These are phyloP conservation scores for Plenodomus lindquistii DNA, from an alignment of 2,329 filamentous ascomycete genomes.

Conservation along the genomic window DNA sequence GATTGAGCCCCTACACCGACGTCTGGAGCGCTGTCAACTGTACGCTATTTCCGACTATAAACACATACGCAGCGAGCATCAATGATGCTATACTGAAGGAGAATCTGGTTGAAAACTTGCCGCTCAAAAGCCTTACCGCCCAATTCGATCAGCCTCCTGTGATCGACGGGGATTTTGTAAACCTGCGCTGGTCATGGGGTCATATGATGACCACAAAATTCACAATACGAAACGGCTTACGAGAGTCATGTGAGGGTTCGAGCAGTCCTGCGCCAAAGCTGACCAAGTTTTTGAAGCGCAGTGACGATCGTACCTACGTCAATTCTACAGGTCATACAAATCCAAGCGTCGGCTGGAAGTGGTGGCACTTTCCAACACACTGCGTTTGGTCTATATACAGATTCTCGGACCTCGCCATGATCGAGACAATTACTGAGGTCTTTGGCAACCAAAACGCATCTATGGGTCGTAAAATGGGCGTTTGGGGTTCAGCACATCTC, in stretches of 20 bases:
- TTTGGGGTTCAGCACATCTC: not conserved
- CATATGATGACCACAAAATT: not conserved
- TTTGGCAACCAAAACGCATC: not conserved
- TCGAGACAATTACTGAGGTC: not conserved
- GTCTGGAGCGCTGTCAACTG: constrained; percentile 3
- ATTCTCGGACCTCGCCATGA: not conserved
- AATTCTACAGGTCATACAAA: not conserved
- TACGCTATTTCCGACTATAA: constrained; percentile 4
- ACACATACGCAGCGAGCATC: constrained; percentile 6
- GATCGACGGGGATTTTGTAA: not conserved
- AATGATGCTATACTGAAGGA: constrained; percentile 4
- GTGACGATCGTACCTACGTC: not conserved
- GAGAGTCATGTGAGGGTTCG: not conserved
- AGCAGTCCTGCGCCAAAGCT: not conserved
- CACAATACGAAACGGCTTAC: not conserved
- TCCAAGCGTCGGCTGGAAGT: not conserved
- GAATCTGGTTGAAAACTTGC: not conserved
- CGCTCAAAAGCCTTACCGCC: not conserved
- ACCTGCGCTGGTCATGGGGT: not conserved
- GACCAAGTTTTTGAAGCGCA: not conserved
- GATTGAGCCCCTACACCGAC: not conserved
- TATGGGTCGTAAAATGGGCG: not conserved
- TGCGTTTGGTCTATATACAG: constrained; percentile 7
- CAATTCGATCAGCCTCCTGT: not conserved
- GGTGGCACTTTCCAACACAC: not conserved